phyloP scores from a whole-genome alignment of 2,329 filamentous ascomycete species.

The Colletotrichum truncatum region DNA sequence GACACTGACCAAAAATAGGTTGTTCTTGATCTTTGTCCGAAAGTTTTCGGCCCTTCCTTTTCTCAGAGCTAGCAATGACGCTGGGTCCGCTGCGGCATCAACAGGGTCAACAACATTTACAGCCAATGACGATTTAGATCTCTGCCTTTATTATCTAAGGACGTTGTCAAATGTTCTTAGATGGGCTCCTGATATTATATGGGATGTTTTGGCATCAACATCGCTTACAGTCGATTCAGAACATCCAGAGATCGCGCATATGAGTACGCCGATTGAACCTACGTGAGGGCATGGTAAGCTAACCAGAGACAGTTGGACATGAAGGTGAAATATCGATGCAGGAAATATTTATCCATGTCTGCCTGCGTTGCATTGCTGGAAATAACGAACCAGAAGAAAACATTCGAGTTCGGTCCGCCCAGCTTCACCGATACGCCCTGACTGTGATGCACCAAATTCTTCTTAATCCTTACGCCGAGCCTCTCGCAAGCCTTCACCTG shows the following conservation, averaged over 20 bases:
- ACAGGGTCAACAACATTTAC: constrained; percentile 47
- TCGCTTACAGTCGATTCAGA: constrained; percentile 58
- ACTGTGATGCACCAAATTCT: constrained; percentile 76
- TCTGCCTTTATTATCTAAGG: constrained; percentile 81
- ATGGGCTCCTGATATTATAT: constrained; percentile 74
- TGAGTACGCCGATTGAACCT: constrained; percentile 56
- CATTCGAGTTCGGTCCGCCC: constrained; percentile 62
- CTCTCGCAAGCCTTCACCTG: constrained; percentile 70
- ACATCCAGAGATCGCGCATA: constrained; percentile 51
- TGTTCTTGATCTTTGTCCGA: constrained; percentile 68
- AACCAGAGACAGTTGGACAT: constrained; percentile 52
- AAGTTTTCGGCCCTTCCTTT: constrained; percentile 67
- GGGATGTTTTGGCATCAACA: constrained; percentile 75
- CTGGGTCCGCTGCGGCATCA: constrained; percentile 35
- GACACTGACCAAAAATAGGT: constrained; percentile 45
- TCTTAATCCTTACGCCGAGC: constrained; percentile 67
- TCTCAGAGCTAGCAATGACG: constrained; percentile 44
- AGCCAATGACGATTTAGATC: constrained; percentile 74
- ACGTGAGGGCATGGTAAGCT: constrained; percentile 22
- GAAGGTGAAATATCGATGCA: constrained; percentile 70
- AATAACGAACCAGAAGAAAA: constrained; percentile 46
- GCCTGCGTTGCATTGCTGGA: constrained; percentile 68
- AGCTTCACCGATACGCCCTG: constrained; percentile 77
- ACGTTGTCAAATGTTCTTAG: constrained; percentile 78
- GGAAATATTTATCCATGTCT: constrained; percentile 73